A percentile compares a stretch with the other conserved stretches of the same genome.
Conservation (phyloP, 257 asterid species). For the Scutellaria baicalensis region DNA sequence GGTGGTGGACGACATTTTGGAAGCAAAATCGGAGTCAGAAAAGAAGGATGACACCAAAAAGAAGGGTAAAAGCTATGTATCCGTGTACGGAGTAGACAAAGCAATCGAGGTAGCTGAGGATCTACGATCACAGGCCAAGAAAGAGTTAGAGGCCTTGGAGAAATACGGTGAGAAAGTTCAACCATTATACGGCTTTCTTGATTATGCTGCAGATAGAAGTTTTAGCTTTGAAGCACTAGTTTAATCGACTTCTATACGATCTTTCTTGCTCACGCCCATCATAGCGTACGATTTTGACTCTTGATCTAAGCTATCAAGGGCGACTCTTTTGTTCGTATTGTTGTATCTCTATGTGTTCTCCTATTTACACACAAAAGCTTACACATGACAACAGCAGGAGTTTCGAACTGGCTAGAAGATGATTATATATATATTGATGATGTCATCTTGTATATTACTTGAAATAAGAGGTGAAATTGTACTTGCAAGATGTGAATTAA, state of each 20-base stretch:
- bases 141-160: slow-evolving; percentile 56
- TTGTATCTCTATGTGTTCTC: too few species aligned
- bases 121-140: slow-evolving; percentile 63
- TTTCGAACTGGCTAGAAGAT: too few species aligned
- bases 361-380: too few species aligned
- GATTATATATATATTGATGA: too few species aligned
- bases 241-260: neutral
- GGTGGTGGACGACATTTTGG: slow-evolving; percentile 62
- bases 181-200: slow-evolving; percentile 79
- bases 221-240: slow-evolving; percentile 37
- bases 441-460: too few species aligned
- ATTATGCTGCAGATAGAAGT: slow-evolving; percentile 87
- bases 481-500: too few species aligned
- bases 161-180: slow-evolving; percentile 70
- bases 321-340: too few species aligned
- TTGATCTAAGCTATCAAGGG: neutral
- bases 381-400: too few species aligned
- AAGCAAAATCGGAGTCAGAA: slow-evolving; percentile 28
- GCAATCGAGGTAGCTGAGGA: slow-evolving; percentile 87
- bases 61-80: slow-evolving; percentile 66
- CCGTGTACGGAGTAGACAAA: slow-evolving; percentile 76
- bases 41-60: slow-evolving; percentile 19
- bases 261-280: neutral
- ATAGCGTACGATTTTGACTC: neutral
- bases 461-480: too few species aligned